Evolutionary conservation across 306 rosid genomes (phyloP).

Genomic region (Quercus parvula): DNA sequence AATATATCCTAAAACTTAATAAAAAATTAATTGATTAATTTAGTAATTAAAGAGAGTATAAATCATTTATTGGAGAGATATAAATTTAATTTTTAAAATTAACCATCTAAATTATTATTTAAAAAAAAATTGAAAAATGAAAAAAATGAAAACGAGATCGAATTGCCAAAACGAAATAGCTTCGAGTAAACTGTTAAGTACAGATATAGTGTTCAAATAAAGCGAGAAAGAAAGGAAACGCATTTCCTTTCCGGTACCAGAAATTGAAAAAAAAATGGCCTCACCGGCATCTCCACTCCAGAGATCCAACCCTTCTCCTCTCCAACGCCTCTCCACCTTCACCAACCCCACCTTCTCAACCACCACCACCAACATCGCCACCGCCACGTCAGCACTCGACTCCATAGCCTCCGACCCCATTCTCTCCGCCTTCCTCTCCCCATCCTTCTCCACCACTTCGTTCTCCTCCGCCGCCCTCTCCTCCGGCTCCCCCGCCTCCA

Average conservation of each 20-base stretch:
- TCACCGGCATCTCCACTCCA: slow-evolving; percentile 41
- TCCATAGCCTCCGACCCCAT: slow-evolving; percentile 82
- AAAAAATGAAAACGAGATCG: too few relatives aligned
- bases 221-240: not conserved
- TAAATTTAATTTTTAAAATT: too few relatives aligned
- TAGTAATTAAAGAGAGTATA: too few relatives aligned
- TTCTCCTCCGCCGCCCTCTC: slow-evolving; percentile 99
- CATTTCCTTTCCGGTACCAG: not conserved
- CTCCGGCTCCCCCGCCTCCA: slow-evolving; percentile 97
- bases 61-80: too few relatives aligned
- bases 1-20: too few relatives aligned
- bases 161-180: too few relatives aligned
- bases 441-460: slow-evolving; percentile 75
- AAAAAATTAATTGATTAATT: too few relatives aligned
- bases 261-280: slow-evolving; percentile 37
- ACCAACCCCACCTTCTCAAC: slow-evolving; percentile 19
- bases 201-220: too few relatives aligned
- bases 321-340: slow-evolving; percentile 67
- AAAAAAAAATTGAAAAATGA: too few relatives aligned
- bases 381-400: slow-evolving; percentile 57
- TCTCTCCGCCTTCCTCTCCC: slow-evolving; percentile 88
- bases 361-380: slow-evolving; percentile 2
- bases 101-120: too few relatives aligned
- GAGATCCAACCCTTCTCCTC: slow-evolving; percentile 43
- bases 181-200: too few relatives aligned